Conservation (phyloP, 2,329 filamentous ascomycete genomes). For the Calonectria henricotiae region DNA sequence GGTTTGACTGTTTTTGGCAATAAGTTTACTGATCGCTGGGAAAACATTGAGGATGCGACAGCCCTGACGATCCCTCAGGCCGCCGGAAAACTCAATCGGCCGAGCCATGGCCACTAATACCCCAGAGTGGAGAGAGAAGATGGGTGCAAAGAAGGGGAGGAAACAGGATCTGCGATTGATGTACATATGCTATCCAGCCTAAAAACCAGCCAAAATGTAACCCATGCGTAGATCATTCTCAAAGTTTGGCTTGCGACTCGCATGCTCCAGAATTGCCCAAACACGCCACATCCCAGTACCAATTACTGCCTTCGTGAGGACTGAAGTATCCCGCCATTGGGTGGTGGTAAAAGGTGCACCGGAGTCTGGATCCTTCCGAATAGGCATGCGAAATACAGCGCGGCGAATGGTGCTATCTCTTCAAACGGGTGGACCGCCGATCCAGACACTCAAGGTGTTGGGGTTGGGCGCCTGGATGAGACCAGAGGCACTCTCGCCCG, state of each 20-base stretch:
- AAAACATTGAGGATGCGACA: neutral
- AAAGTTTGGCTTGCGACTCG: neutral
- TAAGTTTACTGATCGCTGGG: neutral
- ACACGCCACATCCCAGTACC: slow-evolving; percentile 5
- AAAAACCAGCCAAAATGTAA: too few species aligned
- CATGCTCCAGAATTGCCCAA: slow-evolving; percentile 4
- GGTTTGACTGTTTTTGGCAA: neutral
- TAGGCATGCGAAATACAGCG: neutral
- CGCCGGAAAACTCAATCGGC: neutral
- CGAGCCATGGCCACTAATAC: neutral
- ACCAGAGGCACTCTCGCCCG: slow-evolving; percentile 53
- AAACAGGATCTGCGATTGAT: neutral
- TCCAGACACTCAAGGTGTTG: slow-evolving; percentile 3
- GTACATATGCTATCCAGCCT: neutral
- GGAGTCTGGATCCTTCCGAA: neutral
- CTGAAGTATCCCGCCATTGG: neutral
- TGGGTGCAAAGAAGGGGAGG: too few species aligned
- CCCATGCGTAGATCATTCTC: too few species aligned
- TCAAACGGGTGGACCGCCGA: slow-evolving; percentile 8
- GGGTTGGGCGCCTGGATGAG: slow-evolving; percentile 3
- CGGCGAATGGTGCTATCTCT: neutral
- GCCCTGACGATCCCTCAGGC: neutral
- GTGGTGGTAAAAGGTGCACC: neutral
- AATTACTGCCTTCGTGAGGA: neutral
- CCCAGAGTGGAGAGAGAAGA: too few species aligned